These are phyloP conservation scores for Xylariomycetidae sp. DNA, from an alignment of 2,329 filamentous ascomycete species.

Conservation along the genomic window DNA sequence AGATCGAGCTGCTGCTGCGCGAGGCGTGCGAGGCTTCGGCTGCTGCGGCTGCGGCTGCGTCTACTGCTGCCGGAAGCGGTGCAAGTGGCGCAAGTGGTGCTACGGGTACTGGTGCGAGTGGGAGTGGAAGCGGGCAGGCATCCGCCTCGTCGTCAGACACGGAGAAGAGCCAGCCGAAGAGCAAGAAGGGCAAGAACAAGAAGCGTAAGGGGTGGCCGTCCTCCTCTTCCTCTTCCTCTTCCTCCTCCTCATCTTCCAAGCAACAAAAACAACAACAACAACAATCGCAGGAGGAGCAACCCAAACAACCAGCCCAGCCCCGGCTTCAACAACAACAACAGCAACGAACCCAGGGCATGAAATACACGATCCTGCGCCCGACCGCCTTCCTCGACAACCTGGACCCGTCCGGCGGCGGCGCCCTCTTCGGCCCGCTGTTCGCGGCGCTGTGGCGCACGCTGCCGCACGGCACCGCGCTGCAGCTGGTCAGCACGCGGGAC, in stretches of 20 bases:
- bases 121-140: too few relatives aligned
- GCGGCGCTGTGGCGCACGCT: constrained; percentile 26
- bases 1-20: constrained; percentile 51
- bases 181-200: too few relatives aligned
- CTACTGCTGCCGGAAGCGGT: too few relatives aligned
- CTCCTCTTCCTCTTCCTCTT: too few relatives aligned
- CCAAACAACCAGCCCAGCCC: neutral
- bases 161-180: too few relatives aligned
- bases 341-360: constrained; percentile 15
- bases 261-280: too few relatives aligned
- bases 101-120: too few relatives aligned
- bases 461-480: constrained; percentile 24
- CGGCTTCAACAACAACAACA: constrained; percentile 11
- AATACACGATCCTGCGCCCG: constrained; percentile 34
- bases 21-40: constrained; percentile 19
- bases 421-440: constrained; percentile 26
- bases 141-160: too few relatives aligned
- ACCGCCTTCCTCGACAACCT: constrained; percentile 36
- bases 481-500: constrained; percentile 32
- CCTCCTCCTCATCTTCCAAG: too few relatives aligned
- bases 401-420: constrained; percentile 25
- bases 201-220: too few relatives aligned
- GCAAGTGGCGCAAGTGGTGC: too few relatives aligned
- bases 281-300: neutral
- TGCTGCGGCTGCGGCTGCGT: too few relatives aligned